Evolutionary conservation across 164 flowering plant species (phyloP).

Genomic region (Chimonanthus salicifolius): DNA sequence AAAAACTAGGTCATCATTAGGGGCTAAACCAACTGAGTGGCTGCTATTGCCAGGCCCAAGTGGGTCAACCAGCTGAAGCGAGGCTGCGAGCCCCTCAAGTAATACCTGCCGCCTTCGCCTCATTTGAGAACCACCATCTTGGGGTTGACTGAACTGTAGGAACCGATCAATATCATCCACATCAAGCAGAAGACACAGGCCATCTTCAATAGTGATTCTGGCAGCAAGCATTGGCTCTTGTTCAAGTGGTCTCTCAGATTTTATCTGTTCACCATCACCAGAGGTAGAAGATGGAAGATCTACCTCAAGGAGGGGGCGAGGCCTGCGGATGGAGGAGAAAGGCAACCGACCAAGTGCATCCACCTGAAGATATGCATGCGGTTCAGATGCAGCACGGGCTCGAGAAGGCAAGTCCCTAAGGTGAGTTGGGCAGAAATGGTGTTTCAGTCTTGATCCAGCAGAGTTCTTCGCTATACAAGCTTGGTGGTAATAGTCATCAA

Average conservation of each 20-base stretch:
- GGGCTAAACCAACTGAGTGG: conserved; percentile 26
- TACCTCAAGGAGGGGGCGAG: conserved; percentile 83
- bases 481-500: conserved; percentile 90
- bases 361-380: conserved; percentile 55
- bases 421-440: conserved; percentile 70
- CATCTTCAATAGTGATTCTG: conserved; percentile 79
- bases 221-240: conserved; percentile 98
- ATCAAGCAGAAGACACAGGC: conserved; percentile 77
- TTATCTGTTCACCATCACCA: conserved; percentile 49
- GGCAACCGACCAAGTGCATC: conserved; percentile 80
- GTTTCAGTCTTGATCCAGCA: conserved; percentile 54
- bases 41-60: conserved; percentile 49
- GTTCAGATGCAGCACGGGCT: conserved; percentile 50
- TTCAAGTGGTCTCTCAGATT: conserved; percentile 71
- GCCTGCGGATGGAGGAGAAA: conserved; percentile 74
- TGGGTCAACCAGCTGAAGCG: conserved; percentile 88
- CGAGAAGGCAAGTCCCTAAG: conserved; percentile 67
- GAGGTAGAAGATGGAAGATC: conserved; percentile 45
- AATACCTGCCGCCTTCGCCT: conserved; percentile 64
- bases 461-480: conserved; percentile 76
- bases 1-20: conserved; percentile 81
- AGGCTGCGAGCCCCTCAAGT: conserved; percentile 80
- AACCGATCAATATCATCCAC: conserved; percentile 88
- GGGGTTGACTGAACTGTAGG: conserved; percentile 64
- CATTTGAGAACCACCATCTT: conserved; percentile 76